These are phyloP conservation scores for Maudiozyma saulgeensis DNA, from an alignment of 805 yeast species.

Conservation along the genomic window DNA sequence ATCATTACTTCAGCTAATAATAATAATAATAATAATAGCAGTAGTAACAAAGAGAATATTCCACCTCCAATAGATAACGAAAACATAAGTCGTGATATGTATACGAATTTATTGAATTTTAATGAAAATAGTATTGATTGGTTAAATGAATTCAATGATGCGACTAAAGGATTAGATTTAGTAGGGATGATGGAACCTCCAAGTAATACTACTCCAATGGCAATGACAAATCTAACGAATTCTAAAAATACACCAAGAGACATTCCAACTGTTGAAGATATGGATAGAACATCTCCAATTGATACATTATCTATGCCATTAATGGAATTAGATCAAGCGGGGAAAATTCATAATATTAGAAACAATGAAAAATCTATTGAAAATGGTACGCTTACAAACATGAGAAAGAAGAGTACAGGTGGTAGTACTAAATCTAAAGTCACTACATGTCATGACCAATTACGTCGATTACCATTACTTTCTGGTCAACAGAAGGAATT, in stretches of 20 bases:
- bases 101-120: conserved; percentile 12
- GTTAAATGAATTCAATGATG: conserved; percentile 18
- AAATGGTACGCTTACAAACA: conserved; percentile 1
- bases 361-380: no score
- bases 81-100: conserved; percentile 2
- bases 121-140: conserved; percentile 18
- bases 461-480: conserved; percentile 22
- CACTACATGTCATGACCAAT: conserved; percentile 24
- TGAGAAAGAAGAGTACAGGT: not conserved
- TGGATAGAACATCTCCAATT: conserved; percentile 26
- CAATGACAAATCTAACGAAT: not conserved
- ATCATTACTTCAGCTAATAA: conserved; percentile 2
- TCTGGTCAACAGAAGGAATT: conserved; percentile 5
- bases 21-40: not conserved
- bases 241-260: conserved; percentile 4
- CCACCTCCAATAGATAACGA: conserved; percentile 17
- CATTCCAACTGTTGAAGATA: conserved; percentile 13
- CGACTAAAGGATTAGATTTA: conserved; percentile 1
- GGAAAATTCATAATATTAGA: not conserved
- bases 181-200: not conserved
- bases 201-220: not conserved
- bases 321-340: conserved; percentile 22
- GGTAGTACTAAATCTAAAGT: not conserved
- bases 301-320: conserved; percentile 29
- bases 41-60: conserved; percentile 21